Evolutionary conservation across 2,329 filamentous ascomycete genomes (phyloP).

Genomic region (Phialemoniopsis sp.): DNA sequence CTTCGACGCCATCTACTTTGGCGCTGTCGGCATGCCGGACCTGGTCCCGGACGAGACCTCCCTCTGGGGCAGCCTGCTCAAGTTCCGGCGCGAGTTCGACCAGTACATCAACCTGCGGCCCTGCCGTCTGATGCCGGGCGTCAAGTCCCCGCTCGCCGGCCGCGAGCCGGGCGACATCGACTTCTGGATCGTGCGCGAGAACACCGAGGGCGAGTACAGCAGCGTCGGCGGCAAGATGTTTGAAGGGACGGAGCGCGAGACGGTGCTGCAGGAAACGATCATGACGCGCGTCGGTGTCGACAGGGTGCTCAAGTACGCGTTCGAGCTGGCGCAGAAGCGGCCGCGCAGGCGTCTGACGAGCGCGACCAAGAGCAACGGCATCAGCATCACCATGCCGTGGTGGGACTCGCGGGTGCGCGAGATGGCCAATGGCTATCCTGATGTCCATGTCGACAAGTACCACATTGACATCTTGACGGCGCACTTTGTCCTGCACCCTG

Average conservation of each 20-base stretch:
- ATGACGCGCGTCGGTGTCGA: constrained; percentile 57
- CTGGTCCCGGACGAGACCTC: constrained; percentile 62
- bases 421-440: constrained; percentile 48
- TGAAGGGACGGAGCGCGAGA: constrained; percentile 52
- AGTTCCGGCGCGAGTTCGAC: constrained; percentile 63
- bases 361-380: constrained; percentile 64
- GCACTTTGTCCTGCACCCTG: constrained; percentile 54
- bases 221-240: constrained; percentile 59
- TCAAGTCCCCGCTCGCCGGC: constrained; percentile 49
- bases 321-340: constrained; percentile 51
- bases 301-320: constrained; percentile 56
- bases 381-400: constrained; percentile 61
- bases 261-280: constrained; percentile 55
- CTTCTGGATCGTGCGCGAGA: constrained; percentile 62
- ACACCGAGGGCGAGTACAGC: constrained; percentile 61
- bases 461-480: constrained; percentile 62
- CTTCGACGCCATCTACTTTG: constrained; percentile 65
- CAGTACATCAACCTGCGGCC: constrained; percentile 68
- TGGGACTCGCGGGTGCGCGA: constrained; percentile 57
- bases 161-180: constrained; percentile 55
- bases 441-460: constrained; percentile 57
- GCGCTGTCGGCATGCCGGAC: constrained; percentile 55
- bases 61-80: constrained; percentile 63
- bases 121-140: constrained; percentile 57
- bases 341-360: constrained; percentile 53